Percentiles rank a stretch among this genome's conserved stretches.
Evolutionary conservation across 1,284 basidiomycete genomes (phyloP).

Genomic region (Boletus hoseneyae): DNA sequence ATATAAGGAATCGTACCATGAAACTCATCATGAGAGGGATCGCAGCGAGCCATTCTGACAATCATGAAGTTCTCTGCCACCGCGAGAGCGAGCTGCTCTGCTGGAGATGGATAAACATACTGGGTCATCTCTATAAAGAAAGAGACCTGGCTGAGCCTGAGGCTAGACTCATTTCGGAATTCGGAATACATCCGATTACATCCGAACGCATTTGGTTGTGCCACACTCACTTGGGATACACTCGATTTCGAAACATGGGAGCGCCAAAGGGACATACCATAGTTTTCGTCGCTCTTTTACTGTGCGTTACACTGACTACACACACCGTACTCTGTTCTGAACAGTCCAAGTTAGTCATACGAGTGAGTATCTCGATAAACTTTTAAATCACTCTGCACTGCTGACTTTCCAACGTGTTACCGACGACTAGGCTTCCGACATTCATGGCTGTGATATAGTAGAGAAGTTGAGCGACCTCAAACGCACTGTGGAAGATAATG

Average conservation of each 20-base stretch:
- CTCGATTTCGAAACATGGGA: conserved; percentile 20
- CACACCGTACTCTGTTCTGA: conserved; percentile 21
- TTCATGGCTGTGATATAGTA: conserved; percentile 51
- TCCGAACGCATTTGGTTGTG: conserved; percentile 11
- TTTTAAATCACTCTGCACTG: neutral
- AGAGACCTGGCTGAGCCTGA: too few species aligned
- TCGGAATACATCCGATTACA: conserved; percentile 23
- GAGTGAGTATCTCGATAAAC: conserved; percentile 24
- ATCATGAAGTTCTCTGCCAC: conserved; percentile 71
- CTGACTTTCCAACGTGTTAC: conserved; percentile 12
- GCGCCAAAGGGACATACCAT: conserved; percentile 12
- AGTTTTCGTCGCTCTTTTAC: conserved; percentile 42
- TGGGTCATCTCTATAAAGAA: neutral
- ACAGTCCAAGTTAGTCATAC: conserved; percentile 26
- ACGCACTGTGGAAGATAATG: conserved; percentile 52
- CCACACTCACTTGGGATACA: neutral
- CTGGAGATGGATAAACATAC: conserved; percentile 30
- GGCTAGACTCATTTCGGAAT: conserved; percentile 27
- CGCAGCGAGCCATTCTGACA: conserved; percentile 78
- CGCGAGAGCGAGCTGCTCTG: conserved; percentile 45
- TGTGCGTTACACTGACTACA: conserved; percentile 25
- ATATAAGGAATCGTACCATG: conserved; percentile 57
- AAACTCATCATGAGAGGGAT: conserved; percentile 86
- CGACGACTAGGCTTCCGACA: conserved; percentile 44
- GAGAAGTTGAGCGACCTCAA: conserved; percentile 59